Evolutionary conservation across 495 filamentous ascomycete species (phyloP).

Genomic region (Terfezia boudieri): DNA sequence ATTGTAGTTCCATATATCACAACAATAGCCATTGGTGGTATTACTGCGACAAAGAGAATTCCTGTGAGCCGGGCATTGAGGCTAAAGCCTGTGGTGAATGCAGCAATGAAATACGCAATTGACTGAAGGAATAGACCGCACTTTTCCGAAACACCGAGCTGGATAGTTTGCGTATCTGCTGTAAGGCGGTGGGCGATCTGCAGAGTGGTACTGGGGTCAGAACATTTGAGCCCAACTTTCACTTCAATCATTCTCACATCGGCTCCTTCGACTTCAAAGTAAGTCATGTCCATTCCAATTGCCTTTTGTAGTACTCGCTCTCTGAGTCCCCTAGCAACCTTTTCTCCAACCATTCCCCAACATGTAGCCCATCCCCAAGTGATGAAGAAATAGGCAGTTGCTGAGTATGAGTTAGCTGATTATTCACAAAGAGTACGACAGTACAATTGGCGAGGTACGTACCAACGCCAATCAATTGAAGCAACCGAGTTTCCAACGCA

Average conservation of each 20-base stretch:
- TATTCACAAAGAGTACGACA: no score
- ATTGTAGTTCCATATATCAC: slow-evolving; percentile 14
- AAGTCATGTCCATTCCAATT: slow-evolving; percentile 22
- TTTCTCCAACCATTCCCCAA: slow-evolving; percentile 22
- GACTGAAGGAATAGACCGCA: slow-evolving; percentile 29
- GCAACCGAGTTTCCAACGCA: slow-evolving; percentile 16
- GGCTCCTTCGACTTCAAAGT: slow-evolving; percentile 20
- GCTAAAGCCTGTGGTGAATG: slow-evolving; percentile 29
- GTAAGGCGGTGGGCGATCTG: slow-evolving; percentile 21
- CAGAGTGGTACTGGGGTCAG: no score
- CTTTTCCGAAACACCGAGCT: slow-evolving; percentile 28
- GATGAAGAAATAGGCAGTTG: slow-evolving; percentile 22
- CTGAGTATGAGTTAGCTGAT: not conserved
- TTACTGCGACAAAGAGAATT: slow-evolving; percentile 20
- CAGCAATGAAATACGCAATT: slow-evolving; percentile 27
- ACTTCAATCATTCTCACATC: slow-evolving; percentile 13
- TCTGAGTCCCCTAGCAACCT: slow-evolving; percentile 18
- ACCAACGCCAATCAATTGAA: slow-evolving; percentile 18
- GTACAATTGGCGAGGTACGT: not conserved
- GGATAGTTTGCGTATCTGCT: slow-evolving; percentile 24
- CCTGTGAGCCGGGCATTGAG: slow-evolving; percentile 29
- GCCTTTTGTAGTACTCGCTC: slow-evolving; percentile 15
- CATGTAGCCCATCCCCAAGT: slow-evolving; percentile 21
- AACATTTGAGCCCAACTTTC: no score
- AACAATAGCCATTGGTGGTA: slow-evolving; percentile 26